Evolutionary conservation across 257 asterid species (phyloP).

Genomic region (Solanum pimpinellifolium): DNA sequence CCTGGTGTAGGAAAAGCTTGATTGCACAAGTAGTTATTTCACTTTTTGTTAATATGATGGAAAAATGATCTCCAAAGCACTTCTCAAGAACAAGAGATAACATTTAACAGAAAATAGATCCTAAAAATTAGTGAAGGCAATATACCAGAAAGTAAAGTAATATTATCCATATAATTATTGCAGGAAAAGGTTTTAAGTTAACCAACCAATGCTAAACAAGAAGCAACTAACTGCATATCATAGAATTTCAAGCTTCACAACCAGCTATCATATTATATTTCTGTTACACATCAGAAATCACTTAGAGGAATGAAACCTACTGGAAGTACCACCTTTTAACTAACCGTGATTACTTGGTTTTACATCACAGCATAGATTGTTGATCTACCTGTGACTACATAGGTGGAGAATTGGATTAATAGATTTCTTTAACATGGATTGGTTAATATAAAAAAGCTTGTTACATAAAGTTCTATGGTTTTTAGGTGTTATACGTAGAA

Average conservation of each 20-base stretch:
- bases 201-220: background rate
- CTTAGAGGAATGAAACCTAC: background rate
- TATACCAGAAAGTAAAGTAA: background rate
- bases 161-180: background rate
- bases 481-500: background rate
- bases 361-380: background rate
- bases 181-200: background rate
- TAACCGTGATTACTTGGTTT: background rate
- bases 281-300: background rate
- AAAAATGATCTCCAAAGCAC: background rate
- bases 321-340: background rate
- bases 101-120: background rate
- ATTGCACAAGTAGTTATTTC: background rate
- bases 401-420: background rate
- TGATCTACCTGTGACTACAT: background rate
- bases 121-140: background rate
- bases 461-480: background rate
- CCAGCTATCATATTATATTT: background rate
- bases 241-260: background rate
- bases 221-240: background rate
- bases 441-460: background rate
- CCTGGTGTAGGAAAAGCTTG: background rate
- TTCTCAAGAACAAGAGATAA: background rate
- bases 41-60: background rate
- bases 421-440: background rate